Percentiles rank a stretch among this genome's conserved stretches.
These are phyloP conservation scores for Tetradesmus lagerheimii DNA, from an alignment of 139 green algal genomes.

Conservation along the genomic window DNA sequence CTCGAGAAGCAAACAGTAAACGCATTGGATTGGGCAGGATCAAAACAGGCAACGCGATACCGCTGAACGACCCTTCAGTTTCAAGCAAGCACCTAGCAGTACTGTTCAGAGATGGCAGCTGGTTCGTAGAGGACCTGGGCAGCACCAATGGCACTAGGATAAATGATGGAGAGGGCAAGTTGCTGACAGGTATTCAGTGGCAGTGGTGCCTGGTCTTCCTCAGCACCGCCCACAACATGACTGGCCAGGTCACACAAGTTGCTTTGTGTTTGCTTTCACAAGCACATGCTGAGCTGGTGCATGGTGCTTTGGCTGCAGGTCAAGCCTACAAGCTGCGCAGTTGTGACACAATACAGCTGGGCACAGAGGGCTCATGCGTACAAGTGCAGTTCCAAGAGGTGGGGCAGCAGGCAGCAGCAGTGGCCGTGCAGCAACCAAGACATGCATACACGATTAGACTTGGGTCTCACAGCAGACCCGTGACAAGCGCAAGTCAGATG, in stretches of 20 bases:
- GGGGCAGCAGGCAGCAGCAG: background rate
- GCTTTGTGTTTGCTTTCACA: background rate
- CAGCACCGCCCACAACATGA: background rate
- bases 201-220: background rate
- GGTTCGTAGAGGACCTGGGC: conserved; percentile 35
- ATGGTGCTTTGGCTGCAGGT: background rate
- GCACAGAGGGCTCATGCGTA: conserved; percentile 6
- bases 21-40: background rate
- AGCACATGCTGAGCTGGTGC: background rate
- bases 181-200: background rate
- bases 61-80: conserved; percentile 3
- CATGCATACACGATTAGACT: no score
- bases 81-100: conserved; percentile 29
- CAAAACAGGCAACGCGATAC: conserved; percentile 25
- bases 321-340: conserved; percentile 28
- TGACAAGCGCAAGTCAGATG: no score
- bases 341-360: conserved; percentile 19
- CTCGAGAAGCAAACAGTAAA: background rate
- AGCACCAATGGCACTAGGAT: conserved; percentile 41
- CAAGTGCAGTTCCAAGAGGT: conserved; percentile 35
- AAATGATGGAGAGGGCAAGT: background rate
- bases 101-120: conserved; percentile 4
- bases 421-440: no score
- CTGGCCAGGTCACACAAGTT: background rate
- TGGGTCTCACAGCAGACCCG: no score